phyloP scores from a whole-genome alignment of 2,329 filamentous ascomycete species.

The Sordariomycetes sp. region DNA sequence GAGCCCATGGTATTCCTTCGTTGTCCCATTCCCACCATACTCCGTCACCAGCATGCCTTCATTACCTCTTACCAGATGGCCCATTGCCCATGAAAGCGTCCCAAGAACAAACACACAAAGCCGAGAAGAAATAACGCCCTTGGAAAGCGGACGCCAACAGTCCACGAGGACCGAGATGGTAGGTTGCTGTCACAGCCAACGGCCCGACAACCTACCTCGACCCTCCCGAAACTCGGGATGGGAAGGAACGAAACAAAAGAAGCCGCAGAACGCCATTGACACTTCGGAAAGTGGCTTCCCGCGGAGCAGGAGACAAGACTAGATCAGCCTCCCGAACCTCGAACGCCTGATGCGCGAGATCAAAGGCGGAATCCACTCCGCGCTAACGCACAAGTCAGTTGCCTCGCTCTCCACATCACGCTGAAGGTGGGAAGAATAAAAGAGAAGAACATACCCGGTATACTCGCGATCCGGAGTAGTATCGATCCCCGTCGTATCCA shows the following conservation, averaged over 20 bases:
- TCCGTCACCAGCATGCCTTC: not conserved
- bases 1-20: too few species aligned
- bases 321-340: not conserved
- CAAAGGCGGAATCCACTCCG: not conserved
- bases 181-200: too few species aligned
- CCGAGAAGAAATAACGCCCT: not conserved
- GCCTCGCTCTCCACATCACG: not conserved
- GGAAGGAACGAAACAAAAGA: not conserved
- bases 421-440: not conserved
- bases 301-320: not conserved
- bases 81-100: not conserved
- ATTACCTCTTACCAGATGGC: not conserved
- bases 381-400: not conserved
- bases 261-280: not conserved
- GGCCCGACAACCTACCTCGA: not conserved
- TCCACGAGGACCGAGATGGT: too few species aligned
- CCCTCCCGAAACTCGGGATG: not conserved
- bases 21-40: not conserved
- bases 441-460: slow-evolving; percentile 1
- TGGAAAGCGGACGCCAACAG: too few species aligned
- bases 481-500: slow-evolving; percentile 24
- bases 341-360: not conserved
- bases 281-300: not conserved
- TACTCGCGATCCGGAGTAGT: not conserved
- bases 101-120: not conserved